Conservation (phyloP, 2,329 filamentous ascomycete species). For the Trichoderma gracile region DNA sequence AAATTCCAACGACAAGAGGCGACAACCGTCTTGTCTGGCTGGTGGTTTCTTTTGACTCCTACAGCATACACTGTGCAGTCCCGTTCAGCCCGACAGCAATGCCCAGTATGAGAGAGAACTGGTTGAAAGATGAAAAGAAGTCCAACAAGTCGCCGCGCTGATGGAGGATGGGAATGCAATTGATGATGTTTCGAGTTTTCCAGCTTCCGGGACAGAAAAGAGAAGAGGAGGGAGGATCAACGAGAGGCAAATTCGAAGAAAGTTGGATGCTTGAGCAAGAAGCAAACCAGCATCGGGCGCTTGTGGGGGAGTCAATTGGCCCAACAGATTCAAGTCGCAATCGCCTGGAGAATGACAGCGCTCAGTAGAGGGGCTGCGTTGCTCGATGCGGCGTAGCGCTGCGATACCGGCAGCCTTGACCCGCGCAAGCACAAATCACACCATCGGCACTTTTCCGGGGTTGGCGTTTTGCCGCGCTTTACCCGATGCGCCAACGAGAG, state of each 20-base stretch:
- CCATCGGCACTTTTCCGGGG: neutral
- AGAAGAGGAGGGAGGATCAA: neutral
- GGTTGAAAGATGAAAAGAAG: neutral
- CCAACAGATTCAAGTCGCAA: constrained; percentile 14
- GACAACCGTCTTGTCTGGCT: neutral
- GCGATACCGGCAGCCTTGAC: constrained; percentile 16
- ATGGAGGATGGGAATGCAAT: neutral
- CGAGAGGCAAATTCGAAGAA: neutral
- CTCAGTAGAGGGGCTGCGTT: constrained; percentile 13
- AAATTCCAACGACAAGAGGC: neutral
- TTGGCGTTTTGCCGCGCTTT: neutral
- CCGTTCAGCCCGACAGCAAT: constrained; percentile 7
- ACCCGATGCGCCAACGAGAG: neutral
- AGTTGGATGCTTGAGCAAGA: neutral
- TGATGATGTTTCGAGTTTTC: neutral
- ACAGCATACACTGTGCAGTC: constrained; percentile 7
- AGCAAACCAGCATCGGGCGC: neutral
- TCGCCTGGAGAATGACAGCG: constrained; percentile 21
- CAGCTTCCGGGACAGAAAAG: neutral
- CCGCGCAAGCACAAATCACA: no score
- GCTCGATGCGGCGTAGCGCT: constrained; percentile 6
- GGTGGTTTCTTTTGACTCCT: neutral
- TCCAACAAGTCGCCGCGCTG: neutral
- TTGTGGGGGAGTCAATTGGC: neutral
- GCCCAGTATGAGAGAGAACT: neutral